Base-by-base conservation (phyloP, 345 rosid genomes). In the Luvunga scandens region DNA sequence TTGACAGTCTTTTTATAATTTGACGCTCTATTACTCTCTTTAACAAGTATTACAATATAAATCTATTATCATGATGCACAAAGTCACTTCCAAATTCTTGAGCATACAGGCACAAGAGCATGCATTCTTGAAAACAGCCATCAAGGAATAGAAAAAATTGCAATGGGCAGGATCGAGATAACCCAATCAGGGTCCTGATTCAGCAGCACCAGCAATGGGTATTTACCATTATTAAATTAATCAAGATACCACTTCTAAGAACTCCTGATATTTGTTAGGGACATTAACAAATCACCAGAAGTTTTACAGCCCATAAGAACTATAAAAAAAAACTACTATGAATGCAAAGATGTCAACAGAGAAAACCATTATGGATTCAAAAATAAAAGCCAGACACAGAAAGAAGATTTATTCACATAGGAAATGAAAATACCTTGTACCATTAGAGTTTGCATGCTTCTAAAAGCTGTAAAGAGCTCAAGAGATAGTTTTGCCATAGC, bases 401-500 rank as follows among this genome's bases (percentile, higher is more conserved):
- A 67, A 66, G 38, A 55, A 24, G 0, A 42, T 18, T 7, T 53
- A 45, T 50, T 38, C 25, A 53, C 14, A 69, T 14, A 22, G 63
- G 69, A 79, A 59, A 72, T 66, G 57, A 45, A 68, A 61, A 69
- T 33, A 95, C 98, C 98, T 89, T 86, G 87, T 3, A 66, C n/a
- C 36, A 73, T 72, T 67, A 70, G 74, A 80, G 71, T 73, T 68
- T 83, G 85, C 24, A 73, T 77, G 81, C 79, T 79, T 84, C 88
- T 89, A 80, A 87, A 86, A 21, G 92, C 87, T 75, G 76, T 81
- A 82, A 90, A 91, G 70, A 93, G 87, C 84, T 83, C 89, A 63
- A 91, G 70, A 7, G 97, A 89, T 59, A 91, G 83, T 84, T 78
- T 85, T 24, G 89, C 93, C 83, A 86, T 85, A 38, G 88, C 93